Evolutionary conservation across 352 stramenopile genomes (phyloP).

Genomic region (Phytophthora ramorum): DNA sequence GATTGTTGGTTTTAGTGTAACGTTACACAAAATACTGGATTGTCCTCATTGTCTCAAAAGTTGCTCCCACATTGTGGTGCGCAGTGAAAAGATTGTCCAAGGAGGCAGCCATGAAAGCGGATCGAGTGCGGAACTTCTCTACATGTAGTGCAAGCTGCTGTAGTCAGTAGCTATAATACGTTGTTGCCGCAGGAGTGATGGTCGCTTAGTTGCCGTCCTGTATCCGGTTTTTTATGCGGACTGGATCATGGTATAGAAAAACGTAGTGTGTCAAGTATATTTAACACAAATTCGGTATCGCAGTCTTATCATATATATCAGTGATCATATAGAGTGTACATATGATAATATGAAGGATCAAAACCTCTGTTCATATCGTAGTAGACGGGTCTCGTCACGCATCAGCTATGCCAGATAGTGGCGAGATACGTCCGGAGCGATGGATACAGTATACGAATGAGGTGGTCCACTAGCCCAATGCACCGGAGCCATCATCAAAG

Average conservation of each 20-base stretch:
- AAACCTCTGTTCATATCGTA: neutral
- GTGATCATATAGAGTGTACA: too few species aligned
- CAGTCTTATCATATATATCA: neutral
- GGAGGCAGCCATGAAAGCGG: too few species aligned
- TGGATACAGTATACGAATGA: neutral
- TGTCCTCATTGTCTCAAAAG: too few species aligned
- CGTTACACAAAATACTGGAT: too few species aligned
- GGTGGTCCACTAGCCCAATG: neutral
- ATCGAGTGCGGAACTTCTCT: too few species aligned
- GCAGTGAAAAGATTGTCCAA: too few species aligned
- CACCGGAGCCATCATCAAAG: slow-evolving; percentile 14
- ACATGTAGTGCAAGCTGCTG: too few species aligned
- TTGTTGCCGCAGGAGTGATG: slow-evolving; percentile 1
- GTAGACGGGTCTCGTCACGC: neutral
- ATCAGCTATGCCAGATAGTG: neutral
- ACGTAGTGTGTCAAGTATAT: slow-evolving; percentile 1
- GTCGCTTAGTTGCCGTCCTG: neutral
- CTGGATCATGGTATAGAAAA: neutral
- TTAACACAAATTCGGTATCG: neutral
- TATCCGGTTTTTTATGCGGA: slow-evolving; percentile 3
- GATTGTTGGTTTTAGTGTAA: too few species aligned
- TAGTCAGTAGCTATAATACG: too few species aligned
- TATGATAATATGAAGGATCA: too few species aligned
- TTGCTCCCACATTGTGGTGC: too few species aligned
- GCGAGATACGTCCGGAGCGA: neutral